A percentile compares a stretch with the other conserved stretches of the same genome.
phyloP scores from a whole-genome alignment of 768 basidiomycete species.

The Hypholoma sublateritium region DNA sequence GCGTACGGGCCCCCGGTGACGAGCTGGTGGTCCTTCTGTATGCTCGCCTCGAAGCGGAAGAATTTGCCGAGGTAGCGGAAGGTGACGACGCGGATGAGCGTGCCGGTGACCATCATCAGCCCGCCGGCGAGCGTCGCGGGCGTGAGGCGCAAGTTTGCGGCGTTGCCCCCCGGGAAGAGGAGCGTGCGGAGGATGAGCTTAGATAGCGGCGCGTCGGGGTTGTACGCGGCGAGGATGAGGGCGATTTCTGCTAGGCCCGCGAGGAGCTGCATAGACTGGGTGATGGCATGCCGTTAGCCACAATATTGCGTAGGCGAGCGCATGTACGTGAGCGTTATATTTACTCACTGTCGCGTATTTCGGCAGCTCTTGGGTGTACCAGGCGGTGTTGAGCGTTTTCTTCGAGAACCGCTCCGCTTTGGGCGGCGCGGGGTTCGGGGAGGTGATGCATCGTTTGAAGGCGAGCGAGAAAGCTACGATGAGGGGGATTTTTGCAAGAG shows the following conservation, averaged over 20 bases:
- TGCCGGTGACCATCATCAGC: constrained; percentile 8
- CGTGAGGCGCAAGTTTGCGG: constrained; percentile 2
- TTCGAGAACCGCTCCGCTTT: constrained; percentile 1
- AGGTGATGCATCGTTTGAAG: background rate
- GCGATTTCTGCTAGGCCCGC: background rate
- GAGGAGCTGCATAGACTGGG: background rate
- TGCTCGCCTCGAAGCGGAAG: constrained; percentile 44
- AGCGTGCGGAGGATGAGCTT: constrained; percentile 1
- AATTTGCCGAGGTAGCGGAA: constrained; percentile 21
- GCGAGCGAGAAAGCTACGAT: background rate
- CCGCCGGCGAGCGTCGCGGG: constrained; percentile 5
- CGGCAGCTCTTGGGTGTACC: constrained; percentile 10
- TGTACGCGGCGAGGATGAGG: constrained; percentile 7
- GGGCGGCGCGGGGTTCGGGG: background rate
- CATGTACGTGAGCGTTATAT: background rate
- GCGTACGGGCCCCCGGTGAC: constrained; percentile 43
- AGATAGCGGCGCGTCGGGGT: constrained; percentile 4
- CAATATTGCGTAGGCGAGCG: background rate
- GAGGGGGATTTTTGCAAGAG: constrained; percentile 3
- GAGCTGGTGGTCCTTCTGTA: constrained; percentile 41
- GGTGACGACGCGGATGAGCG: constrained; percentile 7
- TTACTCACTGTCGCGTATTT: background rate
- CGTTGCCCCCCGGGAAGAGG: constrained; percentile 7
- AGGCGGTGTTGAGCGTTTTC: background rate
- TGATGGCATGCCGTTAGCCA: background rate